Percentiles rank a stretch among this genome's conserved stretches.
Conservation (phyloP, 495 filamentous ascomycete species). For the Chaetomium tenue region DNA sequence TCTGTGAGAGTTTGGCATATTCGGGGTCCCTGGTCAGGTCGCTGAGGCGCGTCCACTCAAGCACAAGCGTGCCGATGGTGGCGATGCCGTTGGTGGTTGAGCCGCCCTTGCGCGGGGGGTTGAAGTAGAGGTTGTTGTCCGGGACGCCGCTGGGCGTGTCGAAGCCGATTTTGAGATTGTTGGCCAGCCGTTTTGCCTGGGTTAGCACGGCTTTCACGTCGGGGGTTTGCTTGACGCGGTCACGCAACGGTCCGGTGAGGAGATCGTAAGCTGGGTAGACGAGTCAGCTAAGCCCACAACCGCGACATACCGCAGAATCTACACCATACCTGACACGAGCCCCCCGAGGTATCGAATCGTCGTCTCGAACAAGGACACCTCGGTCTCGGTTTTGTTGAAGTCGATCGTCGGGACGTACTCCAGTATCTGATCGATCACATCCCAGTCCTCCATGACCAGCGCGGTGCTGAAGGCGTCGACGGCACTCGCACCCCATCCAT, state of each 20-base stretch:
- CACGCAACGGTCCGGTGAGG: slow-evolving; percentile 64
- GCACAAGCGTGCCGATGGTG: slow-evolving; percentile 68
- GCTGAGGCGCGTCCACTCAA: slow-evolving; percentile 83
- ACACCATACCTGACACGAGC: slow-evolving; percentile 59
- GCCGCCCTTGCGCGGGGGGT: slow-evolving; percentile 47
- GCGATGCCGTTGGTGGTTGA: slow-evolving; percentile 64
- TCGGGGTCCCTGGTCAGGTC: slow-evolving; percentile 67
- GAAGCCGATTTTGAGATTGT: slow-evolving; percentile 75
- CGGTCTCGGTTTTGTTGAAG: slow-evolving; percentile 57
- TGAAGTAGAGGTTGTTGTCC: slow-evolving; percentile 66
- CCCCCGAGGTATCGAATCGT: slow-evolving; percentile 86
- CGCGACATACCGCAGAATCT: neutral
- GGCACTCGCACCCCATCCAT: slow-evolving; percentile 83
- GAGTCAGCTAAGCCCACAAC: neutral
- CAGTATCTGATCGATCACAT: slow-evolving; percentile 67
- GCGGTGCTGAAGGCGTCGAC: slow-evolving; percentile 83
- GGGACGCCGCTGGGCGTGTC: slow-evolving; percentile 74
- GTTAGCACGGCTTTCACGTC: slow-evolving; percentile 57
- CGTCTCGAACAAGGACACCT: slow-evolving; percentile 82
- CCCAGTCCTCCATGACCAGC: slow-evolving; percentile 67
- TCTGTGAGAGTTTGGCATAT: slow-evolving; percentile 66
- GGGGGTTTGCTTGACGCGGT: slow-evolving; percentile 45
- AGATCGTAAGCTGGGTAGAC: slow-evolving; percentile 71
- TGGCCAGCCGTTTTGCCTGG: slow-evolving; percentile 68
- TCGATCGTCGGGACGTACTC: slow-evolving; percentile 66